These are phyloP conservation scores for Bacidia gigantensis DNA, from an alignment of 495 filamentous ascomycete species.

Conservation along the genomic window DNA sequence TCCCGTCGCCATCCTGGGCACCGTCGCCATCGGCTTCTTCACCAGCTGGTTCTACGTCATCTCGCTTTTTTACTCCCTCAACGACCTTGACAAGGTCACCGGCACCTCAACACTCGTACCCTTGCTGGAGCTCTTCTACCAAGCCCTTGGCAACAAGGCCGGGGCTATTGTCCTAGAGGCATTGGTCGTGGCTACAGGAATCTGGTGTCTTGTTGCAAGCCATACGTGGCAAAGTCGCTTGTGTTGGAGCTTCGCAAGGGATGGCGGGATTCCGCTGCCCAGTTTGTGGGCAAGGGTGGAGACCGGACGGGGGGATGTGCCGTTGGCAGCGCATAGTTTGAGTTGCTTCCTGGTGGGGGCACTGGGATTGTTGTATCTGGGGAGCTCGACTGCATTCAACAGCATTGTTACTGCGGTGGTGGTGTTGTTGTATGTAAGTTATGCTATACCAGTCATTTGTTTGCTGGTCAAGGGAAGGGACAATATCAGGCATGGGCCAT, in stretches of 20 bases:
- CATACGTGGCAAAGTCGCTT: conserved; percentile 47
- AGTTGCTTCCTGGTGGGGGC: conserved; percentile 35
- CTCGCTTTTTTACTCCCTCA: conserved; percentile 46
- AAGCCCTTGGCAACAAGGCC: conserved; percentile 35
- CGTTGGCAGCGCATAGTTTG: conserved; percentile 36
- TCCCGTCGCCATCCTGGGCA: conserved; percentile 42
- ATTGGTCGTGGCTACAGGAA: conserved; percentile 40
- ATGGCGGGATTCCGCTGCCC: conserved; percentile 38
- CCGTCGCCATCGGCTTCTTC: conserved; percentile 43
- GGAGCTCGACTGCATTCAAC: conserved; percentile 40
- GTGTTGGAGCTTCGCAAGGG: conserved; percentile 48
- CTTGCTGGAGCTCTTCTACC: conserved; percentile 43
- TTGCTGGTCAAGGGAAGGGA: conserved; percentile 37
- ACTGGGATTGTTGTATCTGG: conserved; percentile 42
- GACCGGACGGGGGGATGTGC: conserved; percentile 35
- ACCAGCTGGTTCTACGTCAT: conserved; percentile 44
- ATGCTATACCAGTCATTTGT: conserved; percentile 35
- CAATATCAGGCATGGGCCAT: conserved; percentile 38
- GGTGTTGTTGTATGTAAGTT: conserved; percentile 38
- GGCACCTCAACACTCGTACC: conserved; percentile 40
- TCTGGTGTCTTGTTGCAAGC: conserved; percentile 40
- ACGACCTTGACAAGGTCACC: conserved; percentile 33
- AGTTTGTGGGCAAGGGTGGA: conserved; percentile 35
- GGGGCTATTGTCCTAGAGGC: conserved; percentile 43
- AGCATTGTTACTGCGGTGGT: conserved; percentile 40